Evolutionary conservation across 768 basidiomycete species (phyloP).

Genomic region (Suillus subluteus): DNA sequence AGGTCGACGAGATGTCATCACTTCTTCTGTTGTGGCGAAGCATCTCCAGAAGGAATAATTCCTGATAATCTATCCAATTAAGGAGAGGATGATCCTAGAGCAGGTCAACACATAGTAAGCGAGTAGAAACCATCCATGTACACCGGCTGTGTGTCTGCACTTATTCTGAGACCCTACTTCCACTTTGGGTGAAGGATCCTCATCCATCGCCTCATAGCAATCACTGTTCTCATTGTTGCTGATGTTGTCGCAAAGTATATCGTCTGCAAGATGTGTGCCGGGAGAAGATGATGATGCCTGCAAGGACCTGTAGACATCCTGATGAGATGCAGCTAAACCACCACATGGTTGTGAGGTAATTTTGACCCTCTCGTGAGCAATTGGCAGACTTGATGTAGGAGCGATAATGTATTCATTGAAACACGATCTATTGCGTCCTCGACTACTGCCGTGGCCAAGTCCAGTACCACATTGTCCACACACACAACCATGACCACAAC

Average conservation of each 20-base stretch:
- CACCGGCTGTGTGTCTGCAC: neutral
- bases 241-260: neutral
- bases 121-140: neutral
- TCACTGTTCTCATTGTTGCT: neutral
- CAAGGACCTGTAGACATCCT: neutral
- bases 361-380: neutral
- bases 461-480: neutral
- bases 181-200: neutral
- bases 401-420: neutral
- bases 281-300: neutral
- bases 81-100: neutral
- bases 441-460: too few relatives aligned
- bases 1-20: neutral
- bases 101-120: neutral
- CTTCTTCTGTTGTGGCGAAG: neutral
- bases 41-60: neutral
- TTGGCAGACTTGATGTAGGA: neutral
- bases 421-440: neutral
- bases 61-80: neutral
- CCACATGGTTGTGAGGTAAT: neutral
- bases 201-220: neutral
- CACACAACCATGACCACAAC: neutral
- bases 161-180: neutral
- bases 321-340: neutral
- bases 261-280: neutral